Base-by-base conservation (phyloP, 148 eudicot genomes). In the Beta vulgaris region DNA sequence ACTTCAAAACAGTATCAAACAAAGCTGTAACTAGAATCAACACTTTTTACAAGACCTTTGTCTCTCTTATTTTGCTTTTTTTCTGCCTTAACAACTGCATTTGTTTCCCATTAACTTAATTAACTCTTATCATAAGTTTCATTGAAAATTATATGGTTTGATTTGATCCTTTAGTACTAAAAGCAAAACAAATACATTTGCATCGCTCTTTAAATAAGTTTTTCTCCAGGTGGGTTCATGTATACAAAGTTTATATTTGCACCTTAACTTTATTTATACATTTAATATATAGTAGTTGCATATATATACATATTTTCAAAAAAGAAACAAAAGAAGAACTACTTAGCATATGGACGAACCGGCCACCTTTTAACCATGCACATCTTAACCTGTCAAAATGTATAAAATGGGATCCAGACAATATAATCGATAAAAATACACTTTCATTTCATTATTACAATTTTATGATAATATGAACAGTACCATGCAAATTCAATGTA, bases 401-500 rank as follows among this genome's bases (percentile, higher is more conserved):
- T 39, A 39, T 39, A 39, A 39, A 21, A 71, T 74, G 82, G 78
- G 59, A 79, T 70, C 74, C 78, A 79, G 70, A 74, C 71, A 68
- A 68, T 49, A 18, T 55, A 66, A 37, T 32, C 19, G 3, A 62
- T 51, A 49, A 71, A 63, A 34, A 54, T 42, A 61, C 60, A 51
- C 39, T 72, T 40, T 36, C 71, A 62, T 55, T 72, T 64, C 58
- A 37, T 64, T 63, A 65, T 51, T 31, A 69, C 54, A 21, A 63
- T 26, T 25, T 40, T 6, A 37, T 10, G n/a, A n/a, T n/a, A n/a
- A 54, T 19, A 43, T 44, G 57, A 67, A 79, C 74, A 80, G 78
- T 69, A 21, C 60, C 82, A 80, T 80, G 79, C 79, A 75, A 75
- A 67, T 80, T 43, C 79, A 75, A 31, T 80, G 75, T 37, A 80